A percentile compares a stretch with the other conserved stretches of the same genome.
These are phyloP conservation scores for Globisporangium barbulae DNA, from an alignment of 352 stramenopile species.

Conservation along the genomic window DNA sequence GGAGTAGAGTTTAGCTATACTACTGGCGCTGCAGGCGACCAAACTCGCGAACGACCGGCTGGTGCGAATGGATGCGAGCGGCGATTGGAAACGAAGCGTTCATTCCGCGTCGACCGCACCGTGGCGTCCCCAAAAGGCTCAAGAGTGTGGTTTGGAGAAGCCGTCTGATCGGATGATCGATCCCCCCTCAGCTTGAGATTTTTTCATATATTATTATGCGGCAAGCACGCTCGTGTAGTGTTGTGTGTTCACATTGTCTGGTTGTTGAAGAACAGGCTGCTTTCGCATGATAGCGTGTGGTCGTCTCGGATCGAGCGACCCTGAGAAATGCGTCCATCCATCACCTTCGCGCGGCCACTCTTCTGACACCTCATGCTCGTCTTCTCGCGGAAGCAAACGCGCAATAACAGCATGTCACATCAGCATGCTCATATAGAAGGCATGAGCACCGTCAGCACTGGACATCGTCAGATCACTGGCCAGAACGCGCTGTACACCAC, in stretches of 20 bases:
- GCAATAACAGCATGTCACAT: slow-evolving; percentile 3
- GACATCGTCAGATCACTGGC: background rate
- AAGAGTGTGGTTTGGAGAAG: background rate
- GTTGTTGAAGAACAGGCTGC: background rate
- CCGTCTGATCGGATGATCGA: background rate
- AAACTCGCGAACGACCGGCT: slow-evolving; percentile 19
- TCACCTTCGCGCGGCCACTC: background rate
- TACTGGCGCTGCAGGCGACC: slow-evolving; percentile 19
- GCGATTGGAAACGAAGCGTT: slow-evolving; percentile 33
- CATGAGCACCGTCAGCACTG: background rate
- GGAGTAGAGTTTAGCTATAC: slow-evolving; percentile 21
- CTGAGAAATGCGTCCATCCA: slow-evolving; percentile 9
- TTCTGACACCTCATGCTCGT: slow-evolving; percentile 7
- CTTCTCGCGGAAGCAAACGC: background rate
- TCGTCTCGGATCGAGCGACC: background rate
- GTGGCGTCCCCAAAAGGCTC: background rate
- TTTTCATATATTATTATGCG: slow-evolving; percentile 10
- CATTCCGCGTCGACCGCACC: slow-evolving; percentile 13
- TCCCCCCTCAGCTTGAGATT: slow-evolving; percentile 6
- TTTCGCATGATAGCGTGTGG: background rate
- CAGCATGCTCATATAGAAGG: background rate
- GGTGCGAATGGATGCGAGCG: slow-evolving; percentile 21
- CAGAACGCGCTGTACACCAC: background rate
- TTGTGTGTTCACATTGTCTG: slow-evolving; percentile 4
- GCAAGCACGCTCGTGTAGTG: background rate